Percentiles rank a stretch among this genome's conserved stretches.
Evolutionary conservation across 768 basidiomycete genomes (phyloP).

Genomic region (Terana coerulea): DNA sequence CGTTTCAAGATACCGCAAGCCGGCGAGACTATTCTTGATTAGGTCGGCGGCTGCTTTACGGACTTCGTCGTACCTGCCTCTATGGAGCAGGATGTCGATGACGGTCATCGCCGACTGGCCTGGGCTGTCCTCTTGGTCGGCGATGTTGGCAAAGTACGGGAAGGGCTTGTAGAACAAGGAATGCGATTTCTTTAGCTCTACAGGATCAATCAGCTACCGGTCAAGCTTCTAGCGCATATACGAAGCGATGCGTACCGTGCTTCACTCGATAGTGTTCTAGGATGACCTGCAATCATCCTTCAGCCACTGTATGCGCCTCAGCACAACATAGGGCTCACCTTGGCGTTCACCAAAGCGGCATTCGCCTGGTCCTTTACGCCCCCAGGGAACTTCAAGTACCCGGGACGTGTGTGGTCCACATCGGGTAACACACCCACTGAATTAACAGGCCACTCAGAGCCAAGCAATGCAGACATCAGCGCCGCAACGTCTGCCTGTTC

Average conservation of each 20-base stretch:
- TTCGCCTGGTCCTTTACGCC: constrained; percentile 51
- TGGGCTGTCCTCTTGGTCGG: constrained; percentile 24
- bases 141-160: constrained; percentile 36
- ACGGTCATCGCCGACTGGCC: constrained; percentile 33
- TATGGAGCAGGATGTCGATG: constrained; percentile 45
- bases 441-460: constrained; percentile 75
- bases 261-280: constrained; percentile 77
- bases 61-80: constrained; percentile 43
- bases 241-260: constrained; percentile 47
- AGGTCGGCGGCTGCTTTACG: constrained; percentile 47
- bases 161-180: constrained; percentile 65
- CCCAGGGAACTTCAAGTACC: constrained; percentile 46
- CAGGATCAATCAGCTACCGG: neutral
- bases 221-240: neutral
- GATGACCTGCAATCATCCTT: constrained; percentile 42
- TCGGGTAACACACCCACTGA: constrained; percentile 81
- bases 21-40: constrained; percentile 50
- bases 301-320: no score
- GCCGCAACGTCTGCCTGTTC: constrained; percentile 82
- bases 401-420: constrained; percentile 54
- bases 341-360: constrained; percentile 61
- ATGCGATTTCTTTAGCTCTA: constrained; percentile 60
- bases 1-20: constrained; percentile 77
- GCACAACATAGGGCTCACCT: constrained; percentile 31
- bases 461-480: constrained; percentile 72